Base-by-base conservation (phyloP, 2,329 filamentous ascomycete genomes). In the Xylaria sp. region DNA sequence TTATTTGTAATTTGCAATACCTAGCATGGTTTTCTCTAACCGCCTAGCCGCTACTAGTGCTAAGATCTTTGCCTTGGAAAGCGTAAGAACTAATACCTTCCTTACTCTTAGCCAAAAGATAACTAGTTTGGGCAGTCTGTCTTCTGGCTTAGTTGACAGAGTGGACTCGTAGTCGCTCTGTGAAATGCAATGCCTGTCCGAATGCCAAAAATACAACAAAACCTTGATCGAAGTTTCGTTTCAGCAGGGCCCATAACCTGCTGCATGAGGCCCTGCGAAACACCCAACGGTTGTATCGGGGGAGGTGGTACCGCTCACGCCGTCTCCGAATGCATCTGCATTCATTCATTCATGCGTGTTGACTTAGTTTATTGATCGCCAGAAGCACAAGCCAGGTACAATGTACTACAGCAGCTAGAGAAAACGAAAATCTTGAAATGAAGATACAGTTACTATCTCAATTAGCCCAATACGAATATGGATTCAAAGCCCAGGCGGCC, bases 251-350 rank as follows among this genome's bases (percentile, higher is more conserved):
- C 58, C 32, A 47, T 21, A 58, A 48, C 66, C 47, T 65, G 32
- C 62, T 34, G 62, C 53, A 65, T 65, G 58, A 61, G 45, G 45
- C 42, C 42, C 60, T 36, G 42, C 64, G 65, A 64, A 64, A 68
- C 61, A 57, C 14, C 47, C 24, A 27, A 27, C 24, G 24, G 50
- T 61, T 55, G 36, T 51, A 61, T 32, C 51, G 47, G 30, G 48
- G 11, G 14, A 51, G 51, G 45, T 51, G 30, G 48, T 68, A 42
- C 34, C 48, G 61, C 56, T 65, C 24, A 65, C 19, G 57, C 56
- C 30, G 56, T 39, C 42, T 6, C 51, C 17, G 48, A n/a, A 19
- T 56, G 51, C 57, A 39, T 34, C 14, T 53, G 42, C 19, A 48
- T 55, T 27, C 30, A 48, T 55, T 27, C 30, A 27, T 27, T 27